Evolutionary conservation across 2,329 filamentous ascomycete genomes (phyloP).

Genomic region (Grosmannia clavigera): DNA sequence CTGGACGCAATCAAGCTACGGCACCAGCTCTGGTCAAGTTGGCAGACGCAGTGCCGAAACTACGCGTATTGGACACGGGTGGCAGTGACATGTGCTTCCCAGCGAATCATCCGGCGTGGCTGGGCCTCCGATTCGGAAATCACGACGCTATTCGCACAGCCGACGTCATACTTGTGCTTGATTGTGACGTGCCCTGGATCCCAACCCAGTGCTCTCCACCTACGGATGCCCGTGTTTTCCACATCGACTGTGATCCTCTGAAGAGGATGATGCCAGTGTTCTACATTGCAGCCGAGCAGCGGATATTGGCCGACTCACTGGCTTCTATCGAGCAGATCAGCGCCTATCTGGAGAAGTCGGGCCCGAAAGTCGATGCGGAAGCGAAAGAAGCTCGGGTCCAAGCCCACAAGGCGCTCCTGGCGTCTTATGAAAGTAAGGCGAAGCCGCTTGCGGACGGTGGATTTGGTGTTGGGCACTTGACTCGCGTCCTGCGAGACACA

Average conservation of each 20-base stretch:
- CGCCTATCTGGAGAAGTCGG: conserved; percentile 39
- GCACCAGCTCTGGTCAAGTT: conserved; percentile 52
- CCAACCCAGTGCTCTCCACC: conserved; percentile 55
- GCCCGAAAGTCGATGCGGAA: conserved; percentile 18
- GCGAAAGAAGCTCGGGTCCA: conserved; percentile 44
- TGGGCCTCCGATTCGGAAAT: conserved; percentile 61
- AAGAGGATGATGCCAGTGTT: conserved; percentile 64
- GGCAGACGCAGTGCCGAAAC: conserved; percentile 52
- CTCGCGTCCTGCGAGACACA: conserved; percentile 20
- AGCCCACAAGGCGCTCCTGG: conserved; percentile 45
- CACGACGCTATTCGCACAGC: conserved; percentile 63
- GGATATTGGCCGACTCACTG: conserved; percentile 55
- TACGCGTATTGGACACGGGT: conserved; percentile 63
- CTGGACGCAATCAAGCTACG: conserved; percentile 53
- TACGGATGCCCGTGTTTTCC: conserved; percentile 42
- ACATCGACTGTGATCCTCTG: conserved; percentile 53
- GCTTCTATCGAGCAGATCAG: conserved; percentile 58
- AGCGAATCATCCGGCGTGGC: conserved; percentile 52
- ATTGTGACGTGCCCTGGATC: conserved; percentile 92
- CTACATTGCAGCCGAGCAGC: conserved; percentile 53
- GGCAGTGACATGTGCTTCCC: conserved; percentile 77
- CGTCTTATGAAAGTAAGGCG: conserved; percentile 39
- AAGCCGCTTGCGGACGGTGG: conserved; percentile 48
- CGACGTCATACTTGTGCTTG: conserved; percentile 73
- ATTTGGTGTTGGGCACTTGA: conserved; percentile 41